Evolutionary conservation across 352 stramenopile species (phyloP).

Genomic region (Phytophthora syringae): DNA sequence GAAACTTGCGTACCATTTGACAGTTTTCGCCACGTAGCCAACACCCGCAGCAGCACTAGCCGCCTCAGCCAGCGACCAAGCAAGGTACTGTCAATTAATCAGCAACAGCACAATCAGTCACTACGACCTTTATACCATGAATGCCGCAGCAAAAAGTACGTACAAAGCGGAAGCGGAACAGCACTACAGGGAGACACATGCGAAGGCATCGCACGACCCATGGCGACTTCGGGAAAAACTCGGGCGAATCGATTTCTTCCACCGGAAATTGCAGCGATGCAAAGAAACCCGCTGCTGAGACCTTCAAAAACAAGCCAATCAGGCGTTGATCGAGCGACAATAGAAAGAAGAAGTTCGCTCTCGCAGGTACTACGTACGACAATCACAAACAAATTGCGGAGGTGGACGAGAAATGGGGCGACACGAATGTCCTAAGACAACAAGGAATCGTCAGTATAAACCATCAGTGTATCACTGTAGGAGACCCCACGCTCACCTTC

Average conservation of each 20-base stretch:
- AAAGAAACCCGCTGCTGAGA: conserved; percentile 78
- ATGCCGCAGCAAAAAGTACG: conserved; percentile 13
- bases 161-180: conserved; percentile 89
- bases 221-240: conserved; percentile 66
- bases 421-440: conserved; percentile 54
- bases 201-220: conserved; percentile 70
- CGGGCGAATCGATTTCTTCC: conserved; percentile 77
- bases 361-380: conserved; percentile 45
- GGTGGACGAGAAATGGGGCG: conserved; percentile 67
- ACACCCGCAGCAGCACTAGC: conserved; percentile 78
- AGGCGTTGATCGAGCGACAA: not conserved
- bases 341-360: not conserved
- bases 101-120: conserved; percentile 9
- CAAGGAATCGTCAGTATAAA: not conserved
- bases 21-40: conserved; percentile 78
- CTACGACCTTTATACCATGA: not conserved
- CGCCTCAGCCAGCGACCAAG: conserved; percentile 84
- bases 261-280: conserved; percentile 80
- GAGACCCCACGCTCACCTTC: conserved; percentile 38
- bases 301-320: conserved; percentile 24
- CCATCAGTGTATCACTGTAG: not conserved
- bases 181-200: conserved; percentile 79
- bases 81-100: conserved; percentile 69
- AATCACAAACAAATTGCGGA: conserved; percentile 79
- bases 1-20: conserved; percentile 61